Evolutionary conservation across 495 filamentous ascomycete species (phyloP), one percentile per base, ranked within the genome.

Genomic region (Penicillium verhagenii): DNA sequence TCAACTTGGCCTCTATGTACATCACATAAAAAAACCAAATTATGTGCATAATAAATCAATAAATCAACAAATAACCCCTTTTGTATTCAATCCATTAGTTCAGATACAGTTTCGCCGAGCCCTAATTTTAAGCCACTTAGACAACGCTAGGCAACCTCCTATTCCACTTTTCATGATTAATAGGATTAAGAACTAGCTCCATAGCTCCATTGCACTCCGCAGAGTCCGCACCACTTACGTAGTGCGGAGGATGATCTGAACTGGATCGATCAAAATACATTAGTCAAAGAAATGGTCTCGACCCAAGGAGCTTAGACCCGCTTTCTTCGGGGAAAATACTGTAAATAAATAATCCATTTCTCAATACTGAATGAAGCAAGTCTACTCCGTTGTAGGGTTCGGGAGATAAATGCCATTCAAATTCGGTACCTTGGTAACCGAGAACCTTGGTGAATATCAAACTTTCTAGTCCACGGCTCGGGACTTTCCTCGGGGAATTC

Each of bases 151-250:
- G 19, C 9, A 21, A 1, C 11, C 14, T 0, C 19, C n/a, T n/a
- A 43, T 43, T 43, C 19, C 19, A 43, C 18, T 48, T 48, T n/a
- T 21, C 3, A 48, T 54, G 52, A 54, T 54, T 47, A 43, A 50
- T 51, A 46, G 50, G 35, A 50, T 44, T 43, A 23, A 49, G 2
- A 18, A 4, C 53, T 35, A 35, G 10, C 2, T 28, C 6, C 6
- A 9, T 28, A 13, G 11, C 23, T 11, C 37, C 39, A 28, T 33
- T n/a, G 8, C 9, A 33, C 33, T 19, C 23, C 40, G 9, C 23
- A 20, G 4, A 33, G 13, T 19, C 23, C 40, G 9, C 23, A 20
- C 24, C 26, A 18, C 45, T 19, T 25, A 47, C 46, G 23, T 33
- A 28, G 9, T 35, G 18, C 19, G 38, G 25, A 13, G 35, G 45